Base-by-base conservation (phyloP, 2,329 filamentous ascomycete species). In the Aspergillus unguis region DNA sequence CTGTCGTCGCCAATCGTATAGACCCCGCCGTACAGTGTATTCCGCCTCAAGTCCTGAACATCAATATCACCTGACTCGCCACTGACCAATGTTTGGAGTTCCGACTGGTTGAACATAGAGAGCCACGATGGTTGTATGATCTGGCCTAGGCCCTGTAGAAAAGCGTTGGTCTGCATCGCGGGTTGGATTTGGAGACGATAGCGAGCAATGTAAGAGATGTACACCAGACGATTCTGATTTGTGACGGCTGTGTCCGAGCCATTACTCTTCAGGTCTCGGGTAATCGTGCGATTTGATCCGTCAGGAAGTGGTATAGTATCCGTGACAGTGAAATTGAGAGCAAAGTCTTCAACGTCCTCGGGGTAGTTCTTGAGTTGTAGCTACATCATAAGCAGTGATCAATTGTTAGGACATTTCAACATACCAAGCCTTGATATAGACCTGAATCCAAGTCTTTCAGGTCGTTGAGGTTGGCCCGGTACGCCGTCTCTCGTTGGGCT, bases 81-180 rank as follows among this genome's bases (percentile, higher is more conserved):
- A 48, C 91, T 90, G 11, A 99, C 88, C 5, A 99, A 85, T 1
- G 90, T 94, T 73, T 97, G 94, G 4, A 99, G 81, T 70, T 99
- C 94, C 3, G 84, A 84, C 69, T 96, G 92, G 71, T 99, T 99
- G 78, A 99, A 99, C 94, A 99, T 97, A 63, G 87, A 91, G 4
- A 99, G 81, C 94, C 94, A 99, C 3, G 84, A 84, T 0, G 92
- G 92, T 53, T 92, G 87, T 59, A 99, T 94, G 66, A 99, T 95
- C 58, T 86, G 80, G 25, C 88, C 85, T 1, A 99, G 83, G 0
- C 94, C 94, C 51, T 85, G 85, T 6, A 99, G 80, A 69, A 99
- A 99, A 1, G 91, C 90, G 25, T 85, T 81, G 0, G 92, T 96
- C 66, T 96, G 91, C n/a, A 79, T 75, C 45, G 82, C 81, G 1